Conservation (phyloP, 108 stramenopile species). For the Skeletonema marinoi region DNA sequence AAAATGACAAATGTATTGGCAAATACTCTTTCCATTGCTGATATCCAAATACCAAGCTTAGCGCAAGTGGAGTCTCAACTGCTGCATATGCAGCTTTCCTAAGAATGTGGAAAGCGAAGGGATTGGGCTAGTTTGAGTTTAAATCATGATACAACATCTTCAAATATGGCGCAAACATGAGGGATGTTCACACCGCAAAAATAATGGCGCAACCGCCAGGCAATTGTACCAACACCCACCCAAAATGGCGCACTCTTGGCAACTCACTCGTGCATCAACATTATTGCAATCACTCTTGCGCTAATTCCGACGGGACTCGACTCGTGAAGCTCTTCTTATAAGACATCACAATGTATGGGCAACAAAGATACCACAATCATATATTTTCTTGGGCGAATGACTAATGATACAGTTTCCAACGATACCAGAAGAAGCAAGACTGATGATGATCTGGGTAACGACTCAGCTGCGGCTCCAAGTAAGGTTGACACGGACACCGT, state of each 20-base stretch:
- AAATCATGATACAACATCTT: too few relatives aligned
- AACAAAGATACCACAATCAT: background rate
- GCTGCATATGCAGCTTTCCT: background rate
- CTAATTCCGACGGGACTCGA: background rate
- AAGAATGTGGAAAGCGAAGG: too few relatives aligned
- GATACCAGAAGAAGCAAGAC: background rate
- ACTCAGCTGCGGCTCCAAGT: background rate
- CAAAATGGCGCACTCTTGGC: background rate
- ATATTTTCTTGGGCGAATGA: background rate
- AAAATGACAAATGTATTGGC: constrained; percentile 19
- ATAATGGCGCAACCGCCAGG: too few relatives aligned
- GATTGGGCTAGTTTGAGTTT: background rate
- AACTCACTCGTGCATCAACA: background rate
- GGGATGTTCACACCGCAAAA: too few relatives aligned
- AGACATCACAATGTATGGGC: background rate
- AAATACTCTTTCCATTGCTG: constrained; percentile 21
- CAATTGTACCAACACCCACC: too few relatives aligned
- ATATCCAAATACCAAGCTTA: constrained; percentile 25
- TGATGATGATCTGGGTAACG: background rate
- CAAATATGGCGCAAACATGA: background rate
- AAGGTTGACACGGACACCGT: background rate
- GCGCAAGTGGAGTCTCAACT: constrained; percentile 23
- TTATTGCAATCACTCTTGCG: background rate
- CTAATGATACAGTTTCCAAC: background rate
- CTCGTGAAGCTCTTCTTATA: background rate